Conservation (phyloP, 2,329 filamentous ascomycete genomes). For the Penicillium sp. region DNA sequence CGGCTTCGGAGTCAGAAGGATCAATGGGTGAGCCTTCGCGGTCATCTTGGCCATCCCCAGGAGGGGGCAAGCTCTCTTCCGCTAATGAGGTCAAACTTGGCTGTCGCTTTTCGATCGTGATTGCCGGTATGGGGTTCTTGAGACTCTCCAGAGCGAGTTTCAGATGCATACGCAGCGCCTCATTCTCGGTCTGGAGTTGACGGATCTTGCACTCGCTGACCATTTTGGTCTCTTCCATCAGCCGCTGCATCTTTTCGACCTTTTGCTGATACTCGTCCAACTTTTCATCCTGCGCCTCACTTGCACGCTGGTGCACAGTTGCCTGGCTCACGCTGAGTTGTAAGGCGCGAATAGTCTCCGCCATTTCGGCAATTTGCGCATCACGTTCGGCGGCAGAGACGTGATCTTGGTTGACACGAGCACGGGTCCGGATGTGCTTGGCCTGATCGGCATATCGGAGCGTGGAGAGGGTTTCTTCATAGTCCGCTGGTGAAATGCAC, state of each 20-base stretch:
- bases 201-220: slow-evolving; percentile 93
- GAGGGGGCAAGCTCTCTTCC: slow-evolving; percentile 60
- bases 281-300: slow-evolving; percentile 73
- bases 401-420: slow-evolving; percentile 92
- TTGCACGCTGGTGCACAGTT: slow-evolving; percentile 69
- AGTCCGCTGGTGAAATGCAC: slow-evolving; percentile 91
- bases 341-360: slow-evolving; percentile 83
- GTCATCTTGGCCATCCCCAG: slow-evolving; percentile 44
- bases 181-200: slow-evolving; percentile 83
- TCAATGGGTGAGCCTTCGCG: slow-evolving; percentile 25
- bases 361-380: slow-evolving; percentile 90
- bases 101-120: slow-evolving; percentile 33
- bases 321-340: slow-evolving; percentile 70
- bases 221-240: slow-evolving; percentile 92
- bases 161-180: slow-evolving; percentile 81
- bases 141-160: slow-evolving; percentile 80
- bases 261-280: slow-evolving; percentile 93
- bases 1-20: slow-evolving; percentile 28
- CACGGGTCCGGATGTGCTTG: slow-evolving; percentile 92
- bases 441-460: slow-evolving; percentile 96
- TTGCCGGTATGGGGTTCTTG: slow-evolving; percentile 80
- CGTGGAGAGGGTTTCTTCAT: slow-evolving; percentile 94
- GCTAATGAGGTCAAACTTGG: slow-evolving; percentile 45
- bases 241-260: slow-evolving; percentile 83
- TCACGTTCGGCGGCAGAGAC: slow-evolving; percentile 90